Base-by-base conservation (phyloP, 495 filamentous ascomycete genomes). In the Neurospora cerealis region DNA sequence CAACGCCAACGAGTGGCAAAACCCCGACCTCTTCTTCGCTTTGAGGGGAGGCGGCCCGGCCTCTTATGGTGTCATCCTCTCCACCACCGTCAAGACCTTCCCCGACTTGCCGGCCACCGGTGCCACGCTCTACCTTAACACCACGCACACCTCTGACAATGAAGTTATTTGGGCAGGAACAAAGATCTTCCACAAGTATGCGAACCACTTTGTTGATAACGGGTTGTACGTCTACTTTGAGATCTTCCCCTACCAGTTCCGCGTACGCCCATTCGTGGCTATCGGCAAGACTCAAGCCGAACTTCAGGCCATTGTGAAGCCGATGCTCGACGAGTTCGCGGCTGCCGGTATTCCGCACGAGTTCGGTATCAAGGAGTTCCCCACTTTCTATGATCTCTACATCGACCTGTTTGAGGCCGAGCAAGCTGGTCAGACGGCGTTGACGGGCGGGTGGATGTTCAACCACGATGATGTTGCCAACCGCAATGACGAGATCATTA, bases 21-120 rank as follows among this genome's bases (percentile, higher is more conserved):
- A 91, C 70, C 62, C 83, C 0, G 90, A 91, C 60, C 83, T 91
- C 10, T 92, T 90, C 75, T 83, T 83, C 79, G 88, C 85, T 0
- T 79, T 91, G n/a, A 83, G 87, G 46, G 88, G 88, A 21, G 88
- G 88, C 6, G 83, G 84, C 8, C 82, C 76, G 40, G 84, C 85
- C 1, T 86, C 87, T 3, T 91, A 84, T 62, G 90, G 85, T 8
- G 84, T 90, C 15, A 86, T 91, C 38, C 80, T 83, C 38, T 87
- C 86, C 3, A 79, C 83, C 70, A 84, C 85, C 41, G 77, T 85
- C 60, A 87, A 87, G 78, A 86, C 85, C 32, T 79, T 82, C 72
- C 77, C 79, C 19, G 79, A 82, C 36, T 6, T 83, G 5, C 74
- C 54, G 0, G 66, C 87, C 46, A 73, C 77, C 2, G 73, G 73